Evolutionary conservation across 2,329 filamentous ascomycete species (phyloP).

Genomic region (Davidsoniella virescens): DNA sequence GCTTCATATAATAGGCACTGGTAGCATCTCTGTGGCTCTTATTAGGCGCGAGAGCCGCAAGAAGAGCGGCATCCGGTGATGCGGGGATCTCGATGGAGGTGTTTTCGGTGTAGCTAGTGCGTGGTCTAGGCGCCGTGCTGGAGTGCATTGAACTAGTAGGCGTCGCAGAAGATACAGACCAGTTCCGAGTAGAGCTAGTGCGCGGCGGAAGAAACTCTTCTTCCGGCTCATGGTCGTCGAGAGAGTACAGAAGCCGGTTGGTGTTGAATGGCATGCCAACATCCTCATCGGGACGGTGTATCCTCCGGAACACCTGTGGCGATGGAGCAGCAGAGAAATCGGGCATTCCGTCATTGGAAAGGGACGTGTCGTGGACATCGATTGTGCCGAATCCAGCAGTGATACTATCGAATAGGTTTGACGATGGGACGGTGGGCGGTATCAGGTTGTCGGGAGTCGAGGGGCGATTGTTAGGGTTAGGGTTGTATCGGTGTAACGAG

Average conservation of each 20-base stretch:
- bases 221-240: constrained; percentile 18
- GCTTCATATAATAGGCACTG: constrained; percentile 12
- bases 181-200: constrained; percentile 23
- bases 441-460: constrained; percentile 4
- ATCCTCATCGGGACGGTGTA: constrained; percentile 10
- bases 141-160: constrained; percentile 26
- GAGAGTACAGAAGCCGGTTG: constrained; percentile 16
- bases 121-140: constrained; percentile 23
- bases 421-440: background rate
- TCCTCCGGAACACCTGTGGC: constrained; percentile 11
- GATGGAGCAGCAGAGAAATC: constrained; percentile 13
- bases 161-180: constrained; percentile 28
- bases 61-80: constrained; percentile 6
- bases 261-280: constrained; percentile 12
- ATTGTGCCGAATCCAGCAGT: constrained; percentile 8
- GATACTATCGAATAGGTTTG: constrained; percentile 9
- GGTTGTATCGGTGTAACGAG: background rate
- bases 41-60: constrained; percentile 15
- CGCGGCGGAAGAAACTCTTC: constrained; percentile 20
- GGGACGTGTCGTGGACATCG: constrained; percentile 1
- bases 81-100: constrained; percentile 27
- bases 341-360: background rate
- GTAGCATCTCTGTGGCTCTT: constrained; percentile 13
- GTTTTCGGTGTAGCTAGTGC: constrained; percentile 28
- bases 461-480: background rate